phyloP scores from a whole-genome alignment of 768 basidiomycete species.

The Amanita pallidorosea region DNA sequence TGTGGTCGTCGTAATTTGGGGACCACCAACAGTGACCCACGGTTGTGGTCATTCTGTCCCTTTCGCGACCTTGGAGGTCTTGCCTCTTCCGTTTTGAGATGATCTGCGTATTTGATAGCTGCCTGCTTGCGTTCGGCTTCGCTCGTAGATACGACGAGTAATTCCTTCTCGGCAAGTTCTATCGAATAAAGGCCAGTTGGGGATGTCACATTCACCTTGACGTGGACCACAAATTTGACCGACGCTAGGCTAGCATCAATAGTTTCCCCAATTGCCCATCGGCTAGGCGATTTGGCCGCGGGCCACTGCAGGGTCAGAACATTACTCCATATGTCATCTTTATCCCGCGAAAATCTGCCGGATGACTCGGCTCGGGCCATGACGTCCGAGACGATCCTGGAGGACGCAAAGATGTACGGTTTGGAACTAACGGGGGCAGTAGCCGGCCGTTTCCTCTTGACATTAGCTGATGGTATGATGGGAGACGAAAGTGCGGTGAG shows the following conservation, averaged over 20 bases:
- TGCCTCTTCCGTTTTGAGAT: conserved; percentile 7
- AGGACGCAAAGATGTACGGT: conserved; percentile 12
- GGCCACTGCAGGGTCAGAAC: conserved; percentile 69
- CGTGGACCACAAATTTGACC: conserved; percentile 59
- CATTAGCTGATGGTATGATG: not conserved
- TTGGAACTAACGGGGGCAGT: conserved; percentile 17
- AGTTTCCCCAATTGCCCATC: conserved; percentile 77
- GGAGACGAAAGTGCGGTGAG: not conserved
- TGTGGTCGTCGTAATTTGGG: conserved; percentile 44
- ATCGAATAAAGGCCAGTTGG: conserved; percentile 53
- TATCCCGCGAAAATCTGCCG: conserved; percentile 44
- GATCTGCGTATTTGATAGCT: conserved; percentile 45
- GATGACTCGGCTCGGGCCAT: conserved; percentile 51
- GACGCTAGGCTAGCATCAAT: conserved; percentile 53
- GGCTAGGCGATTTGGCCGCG: conserved; percentile 49
- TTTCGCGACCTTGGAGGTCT: conserved; percentile 38
- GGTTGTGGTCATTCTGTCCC: conserved; percentile 19
- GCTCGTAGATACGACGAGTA: conserved; percentile 59
- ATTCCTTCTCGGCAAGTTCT: conserved; percentile 60
- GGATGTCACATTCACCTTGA: conserved; percentile 43
- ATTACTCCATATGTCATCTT: conserved; percentile 49
- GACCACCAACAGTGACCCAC: conserved; percentile 12
- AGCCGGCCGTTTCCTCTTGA: conserved; percentile 5
- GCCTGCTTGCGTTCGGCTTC: conserved; percentile 59
- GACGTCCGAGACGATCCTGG: conserved; percentile 37